A percentile compares a stretch with the other conserved stretches of the same genome.
Conservation (phyloP, 192 early-diverging fungal species). For the Ambispora gerdemannii region DNA sequence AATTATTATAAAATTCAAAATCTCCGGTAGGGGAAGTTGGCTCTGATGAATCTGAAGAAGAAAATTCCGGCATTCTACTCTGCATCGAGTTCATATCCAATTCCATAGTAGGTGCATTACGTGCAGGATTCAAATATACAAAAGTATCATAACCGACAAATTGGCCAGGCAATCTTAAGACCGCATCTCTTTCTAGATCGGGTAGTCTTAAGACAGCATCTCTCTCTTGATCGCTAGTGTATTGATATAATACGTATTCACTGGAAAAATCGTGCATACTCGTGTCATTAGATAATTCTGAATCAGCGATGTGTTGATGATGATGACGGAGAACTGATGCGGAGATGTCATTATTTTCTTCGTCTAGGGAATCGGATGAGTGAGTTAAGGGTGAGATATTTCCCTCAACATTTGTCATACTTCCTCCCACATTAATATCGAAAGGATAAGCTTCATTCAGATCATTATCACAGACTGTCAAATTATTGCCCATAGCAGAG, state of each 20-base stretch:
- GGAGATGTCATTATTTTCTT: neutral
- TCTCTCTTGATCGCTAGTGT: constrained; percentile 44
- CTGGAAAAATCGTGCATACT: neutral
- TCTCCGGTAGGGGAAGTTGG: constrained; percentile 11
- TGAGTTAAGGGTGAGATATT: neutral
- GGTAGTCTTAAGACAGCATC: constrained; percentile 37
- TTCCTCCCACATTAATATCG: neutral
- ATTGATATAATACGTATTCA: constrained; percentile 40
- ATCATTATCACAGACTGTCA: neutral
- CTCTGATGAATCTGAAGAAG: constrained; percentile 7
- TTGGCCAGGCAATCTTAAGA: constrained; percentile 37
- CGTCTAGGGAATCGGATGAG: neutral
- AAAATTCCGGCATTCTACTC: neutral
- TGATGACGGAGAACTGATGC: neutral
- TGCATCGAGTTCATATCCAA: neutral
- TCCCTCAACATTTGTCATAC: neutral
- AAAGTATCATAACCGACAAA: constrained; percentile 26
- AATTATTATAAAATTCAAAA: neutral
- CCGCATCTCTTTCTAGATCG: constrained; percentile 41
- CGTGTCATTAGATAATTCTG: neutral
- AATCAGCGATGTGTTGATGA: neutral
- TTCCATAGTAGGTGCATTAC: constrained; percentile 17
- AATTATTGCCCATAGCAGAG: no score
- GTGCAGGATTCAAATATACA: constrained; percentile 1
- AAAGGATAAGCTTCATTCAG: neutral